Conservation (phyloP, 2,329 filamentous ascomycete genomes). For the Alternaria sp. region DNA sequence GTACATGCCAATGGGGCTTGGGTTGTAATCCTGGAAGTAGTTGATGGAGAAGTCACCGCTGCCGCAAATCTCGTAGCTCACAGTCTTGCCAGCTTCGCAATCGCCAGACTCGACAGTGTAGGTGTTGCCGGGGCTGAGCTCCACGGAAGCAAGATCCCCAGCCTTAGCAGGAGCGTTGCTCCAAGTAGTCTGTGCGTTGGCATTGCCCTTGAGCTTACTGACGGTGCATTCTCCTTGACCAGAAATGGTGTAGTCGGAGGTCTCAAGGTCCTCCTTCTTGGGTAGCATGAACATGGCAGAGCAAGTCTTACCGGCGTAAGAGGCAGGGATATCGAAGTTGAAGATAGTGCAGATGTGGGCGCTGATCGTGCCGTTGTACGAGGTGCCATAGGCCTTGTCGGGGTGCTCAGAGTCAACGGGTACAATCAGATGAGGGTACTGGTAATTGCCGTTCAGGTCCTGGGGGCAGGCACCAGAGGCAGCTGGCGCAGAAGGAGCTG, state of each 20-base stretch:
- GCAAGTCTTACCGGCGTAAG: conserved; percentile 66
- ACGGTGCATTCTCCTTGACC: conserved; percentile 65
- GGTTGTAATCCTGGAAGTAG: conserved; percentile 72
- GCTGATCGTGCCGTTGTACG: conserved; percentile 60
- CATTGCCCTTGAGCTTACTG: conserved; percentile 58
- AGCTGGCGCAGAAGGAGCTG: neutral
- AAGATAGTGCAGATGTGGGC: conserved; percentile 65
- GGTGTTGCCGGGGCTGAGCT: conserved; percentile 61
- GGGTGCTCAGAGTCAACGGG: conserved; percentile 65
- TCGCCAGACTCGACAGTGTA: conserved; percentile 62
- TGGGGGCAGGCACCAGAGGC: conserved; percentile 23
- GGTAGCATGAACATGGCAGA: conserved; percentile 73
- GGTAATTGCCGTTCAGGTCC: conserved; percentile 34
- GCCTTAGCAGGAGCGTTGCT: conserved; percentile 59
- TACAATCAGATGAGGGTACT: conserved; percentile 63
- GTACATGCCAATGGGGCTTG: conserved; percentile 52
- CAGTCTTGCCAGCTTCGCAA: conserved; percentile 62
- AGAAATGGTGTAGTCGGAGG: conserved; percentile 65
- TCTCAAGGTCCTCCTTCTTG: conserved; percentile 63
- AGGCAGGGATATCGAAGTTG: conserved; percentile 71
- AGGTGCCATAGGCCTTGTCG: conserved; percentile 61
- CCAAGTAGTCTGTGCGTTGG: conserved; percentile 61
- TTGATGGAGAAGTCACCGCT: conserved; percentile 60
- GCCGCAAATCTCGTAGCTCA: conserved; percentile 63
- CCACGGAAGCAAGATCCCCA: conserved; percentile 51